Base-by-base conservation (phyloP, 371 early-diverging fungal genomes). In the Dichotomocladium elegans region DNA sequence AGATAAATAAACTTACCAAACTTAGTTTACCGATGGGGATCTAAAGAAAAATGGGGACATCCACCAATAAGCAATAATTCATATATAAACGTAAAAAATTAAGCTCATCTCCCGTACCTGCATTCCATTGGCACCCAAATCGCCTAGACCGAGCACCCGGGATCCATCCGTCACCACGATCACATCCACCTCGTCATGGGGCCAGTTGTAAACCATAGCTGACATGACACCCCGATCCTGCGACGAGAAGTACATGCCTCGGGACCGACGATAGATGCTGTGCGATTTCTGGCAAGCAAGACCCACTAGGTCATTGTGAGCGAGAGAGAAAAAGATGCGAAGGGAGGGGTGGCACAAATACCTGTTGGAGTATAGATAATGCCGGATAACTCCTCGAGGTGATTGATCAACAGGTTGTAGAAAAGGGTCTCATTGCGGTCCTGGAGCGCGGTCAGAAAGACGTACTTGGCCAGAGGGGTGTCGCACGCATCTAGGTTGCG, bases 161-260 rank as follows among this genome's bases (percentile, higher is more conserved):
- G 81, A 81, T 28, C 86, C 86, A 60, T 86, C 86, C 22, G 86
- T 84, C 4, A 86, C 83, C 9, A 85, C 85, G 64, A 84, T 83
- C 9, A 83, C 81, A 55, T 81, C 82, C 21, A 82, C 75, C 44
- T 80, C 73, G 43, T 77, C 74, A 45, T 76, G 72, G 24, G 79
- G 77, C 81, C 81, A 81, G 51, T 81, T 81, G 40, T 77, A 65
- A 1, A 79, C 76, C 76, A 81, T 77, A 21, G 75, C 72, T 29
- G 81, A 78, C 83, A 83, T 83, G 26, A 60, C 66, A 24, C 83
- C 83, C 51, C 83, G 70, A 43, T 83, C 83, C 42, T 78, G 75
- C 3, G 77, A 55, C 10, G 80, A 79, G 47, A 83, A 83, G 55
- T 82, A 83, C 83, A 83, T 83, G 19, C 83, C 83, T 57, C 83